Evolutionary conservation across 129 eudicot genomes (phyloP).

Genomic region (Saposhnikovia divaricata): DNA sequence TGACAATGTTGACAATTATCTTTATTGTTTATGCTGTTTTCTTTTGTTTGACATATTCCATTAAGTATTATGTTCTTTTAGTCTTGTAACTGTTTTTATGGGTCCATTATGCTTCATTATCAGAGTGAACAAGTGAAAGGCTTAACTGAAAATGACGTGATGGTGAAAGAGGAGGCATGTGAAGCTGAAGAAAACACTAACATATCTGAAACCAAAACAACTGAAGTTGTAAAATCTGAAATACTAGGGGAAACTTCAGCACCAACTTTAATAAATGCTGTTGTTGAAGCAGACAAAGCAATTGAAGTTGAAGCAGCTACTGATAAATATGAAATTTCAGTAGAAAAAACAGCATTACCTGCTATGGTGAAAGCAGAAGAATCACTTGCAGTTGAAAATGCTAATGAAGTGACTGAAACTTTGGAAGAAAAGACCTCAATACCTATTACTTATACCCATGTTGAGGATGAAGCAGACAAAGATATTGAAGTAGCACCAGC

Average conservation of each 20-base stretch:
- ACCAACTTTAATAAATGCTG: not conserved
- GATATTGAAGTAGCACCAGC: not conserved
- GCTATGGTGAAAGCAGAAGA: not conserved
- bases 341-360: not conserved
- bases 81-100: not conserved
- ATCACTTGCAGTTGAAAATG: not conserved
- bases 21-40: not conserved
- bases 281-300: not conserved
- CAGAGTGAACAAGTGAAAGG: conserved; percentile 19
- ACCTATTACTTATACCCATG: not conserved
- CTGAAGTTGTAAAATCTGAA: not conserved
- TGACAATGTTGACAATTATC: too few species aligned
- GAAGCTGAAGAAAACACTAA: not conserved
- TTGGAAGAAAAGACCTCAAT: not conserved
- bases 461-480: conserved; percentile 1
- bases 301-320: not conserved
- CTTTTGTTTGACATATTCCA: not conserved
- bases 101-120: not conserved
- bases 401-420: not conserved
- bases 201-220: not conserved
- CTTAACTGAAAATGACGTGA: not conserved
- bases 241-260: not conserved
- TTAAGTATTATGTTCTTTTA: not conserved
- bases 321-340: not conserved
- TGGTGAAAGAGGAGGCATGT: conserved; percentile 2